A percentile compares a stretch with the other conserved stretches of the same genome.
These are phyloP conservation scores for Saccharomycopsis synnaedendra DNA, from an alignment of 805 yeast species.

Conservation along the genomic window DNA sequence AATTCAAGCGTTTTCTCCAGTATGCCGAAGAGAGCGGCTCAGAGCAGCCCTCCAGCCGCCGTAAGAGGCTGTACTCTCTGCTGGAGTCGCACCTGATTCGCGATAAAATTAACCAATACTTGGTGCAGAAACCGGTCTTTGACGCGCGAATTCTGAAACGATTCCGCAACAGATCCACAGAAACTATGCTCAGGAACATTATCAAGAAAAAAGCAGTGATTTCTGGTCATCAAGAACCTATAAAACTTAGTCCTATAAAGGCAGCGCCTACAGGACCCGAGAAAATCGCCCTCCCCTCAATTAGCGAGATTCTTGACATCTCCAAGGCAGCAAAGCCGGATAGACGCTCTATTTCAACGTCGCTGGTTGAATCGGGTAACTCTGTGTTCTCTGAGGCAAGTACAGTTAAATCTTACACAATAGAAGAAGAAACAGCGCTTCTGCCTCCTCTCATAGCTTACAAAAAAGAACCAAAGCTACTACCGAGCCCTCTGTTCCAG, in stretches of 20 bases:
- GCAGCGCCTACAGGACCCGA: background rate
- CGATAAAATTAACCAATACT: slow-evolving; percentile 15
- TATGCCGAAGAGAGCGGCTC: slow-evolving; percentile 17
- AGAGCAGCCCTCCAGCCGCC: background rate
- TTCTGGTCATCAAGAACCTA: background rate
- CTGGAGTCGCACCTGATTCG: slow-evolving; percentile 13
- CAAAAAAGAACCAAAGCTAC: background rate
- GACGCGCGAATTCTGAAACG: slow-evolving; percentile 23
- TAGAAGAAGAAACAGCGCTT: slow-evolving; percentile 1
- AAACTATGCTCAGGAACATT: slow-evolving; percentile 17
- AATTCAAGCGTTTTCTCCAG: slow-evolving; percentile 27
- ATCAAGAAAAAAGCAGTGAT: slow-evolving; percentile 5
- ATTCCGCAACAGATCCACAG: slow-evolving; percentile 14
- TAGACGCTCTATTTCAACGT: slow-evolving; percentile 1
- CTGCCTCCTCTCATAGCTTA: background rate
- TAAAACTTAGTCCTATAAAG: slow-evolving; percentile 7
- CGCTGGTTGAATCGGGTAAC: slow-evolving; percentile 12
- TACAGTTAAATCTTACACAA: background rate
- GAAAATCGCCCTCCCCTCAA: slow-evolving; percentile 13
- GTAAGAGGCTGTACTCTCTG: background rate
- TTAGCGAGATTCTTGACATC: slow-evolving; percentile 11
- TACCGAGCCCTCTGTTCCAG: background rate
- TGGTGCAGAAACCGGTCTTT: slow-evolving; percentile 20
- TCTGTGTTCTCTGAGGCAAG: slow-evolving; percentile 12
- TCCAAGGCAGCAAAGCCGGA: background rate